phyloP scores from a whole-genome alignment of 2,329 filamentous ascomycete genomes.

The Neoascochyta sp. region DNA sequence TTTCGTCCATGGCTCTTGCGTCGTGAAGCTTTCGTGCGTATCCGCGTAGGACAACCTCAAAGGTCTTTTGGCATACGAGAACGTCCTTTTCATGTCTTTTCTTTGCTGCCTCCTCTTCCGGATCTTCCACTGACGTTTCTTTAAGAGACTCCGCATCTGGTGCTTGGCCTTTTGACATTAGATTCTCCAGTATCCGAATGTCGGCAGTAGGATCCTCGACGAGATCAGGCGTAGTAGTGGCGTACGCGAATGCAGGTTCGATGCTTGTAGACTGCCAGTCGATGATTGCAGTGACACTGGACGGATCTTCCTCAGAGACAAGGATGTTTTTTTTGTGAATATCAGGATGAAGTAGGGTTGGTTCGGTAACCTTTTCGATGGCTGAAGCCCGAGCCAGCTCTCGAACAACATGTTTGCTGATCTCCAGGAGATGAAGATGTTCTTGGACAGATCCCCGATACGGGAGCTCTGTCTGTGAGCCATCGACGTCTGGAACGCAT shows the following conservation, averaged over 20 bases:
- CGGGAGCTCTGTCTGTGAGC: conserved; percentile 11
- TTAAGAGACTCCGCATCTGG: conserved; percentile 11
- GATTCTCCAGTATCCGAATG: conserved; percentile 3
- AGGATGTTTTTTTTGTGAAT: conserved; percentile 43
- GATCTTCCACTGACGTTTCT: conserved; percentile 11
- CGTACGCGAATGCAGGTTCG: conserved; percentile 40
- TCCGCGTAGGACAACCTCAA: conserved; percentile 30
- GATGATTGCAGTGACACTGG: conserved; percentile 39
- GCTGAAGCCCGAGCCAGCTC: conserved; percentile 21
- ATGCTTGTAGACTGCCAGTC: conserved; percentile 43
- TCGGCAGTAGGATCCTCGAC: conserved; percentile 33
- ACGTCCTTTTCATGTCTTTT: conserved; percentile 2
- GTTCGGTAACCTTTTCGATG: conserved; percentile 24
- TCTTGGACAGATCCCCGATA: conserved; percentile 35
- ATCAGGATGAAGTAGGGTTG: conserved; percentile 40
- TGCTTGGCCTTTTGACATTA: conserved; percentile 12
- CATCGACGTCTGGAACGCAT: conserved; percentile 27
- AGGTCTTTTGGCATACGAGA: conserved; percentile 32
- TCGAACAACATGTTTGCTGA: conserved; percentile 24
- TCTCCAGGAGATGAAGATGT: conserved; percentile 33
- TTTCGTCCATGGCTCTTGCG: conserved; percentile 35
- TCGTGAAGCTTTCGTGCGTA: conserved; percentile 28
- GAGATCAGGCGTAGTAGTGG: conserved; percentile 41
- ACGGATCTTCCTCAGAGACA: conserved; percentile 38
- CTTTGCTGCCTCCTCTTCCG: conserved; percentile 2